Percentiles rank a stretch among this genome's conserved stretches.
Evolutionary conservation across 2,329 filamentous ascomycete species (phyloP).

Genomic region (Zarea fungicola): DNA sequence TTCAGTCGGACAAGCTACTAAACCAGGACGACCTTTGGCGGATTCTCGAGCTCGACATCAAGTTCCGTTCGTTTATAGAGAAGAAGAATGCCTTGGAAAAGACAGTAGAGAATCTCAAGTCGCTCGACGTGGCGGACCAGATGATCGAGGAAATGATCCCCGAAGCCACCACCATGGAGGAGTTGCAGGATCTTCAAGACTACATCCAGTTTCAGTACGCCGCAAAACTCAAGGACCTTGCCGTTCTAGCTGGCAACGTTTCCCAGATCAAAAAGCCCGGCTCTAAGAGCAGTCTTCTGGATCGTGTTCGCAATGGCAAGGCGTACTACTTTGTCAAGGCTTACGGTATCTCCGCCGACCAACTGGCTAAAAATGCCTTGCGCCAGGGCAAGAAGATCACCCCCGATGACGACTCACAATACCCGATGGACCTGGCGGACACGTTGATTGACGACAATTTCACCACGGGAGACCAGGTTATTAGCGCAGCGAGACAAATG

Average conservation of each 20-base stretch:
- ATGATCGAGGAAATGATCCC: conserved; percentile 80
- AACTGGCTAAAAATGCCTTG: conserved; percentile 80
- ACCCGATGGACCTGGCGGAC: conserved; percentile 84
- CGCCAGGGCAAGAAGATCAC: conserved; percentile 72
- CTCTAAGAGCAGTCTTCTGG: conserved; percentile 73
- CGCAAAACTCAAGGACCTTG: conserved; percentile 74
- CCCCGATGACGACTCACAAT: conserved; percentile 75
- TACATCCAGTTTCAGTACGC: conserved; percentile 95
- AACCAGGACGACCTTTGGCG: conserved; percentile 94
- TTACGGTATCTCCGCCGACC: conserved; percentile 85
- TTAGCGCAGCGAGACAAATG: conserved; percentile 77
- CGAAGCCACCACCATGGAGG: conserved; percentile 80
- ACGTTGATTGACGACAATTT: conserved; percentile 68
- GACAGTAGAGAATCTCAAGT: conserved; percentile 68
- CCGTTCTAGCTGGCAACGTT: conserved; percentile 54
- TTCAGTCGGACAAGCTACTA: conserved; percentile 79
- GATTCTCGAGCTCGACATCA: conserved; percentile 89
- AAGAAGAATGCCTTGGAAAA: conserved; percentile 82
- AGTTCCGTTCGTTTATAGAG: conserved; percentile 87
- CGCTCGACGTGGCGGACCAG: conserved; percentile 59
- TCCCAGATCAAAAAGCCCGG: conserved; percentile 74
- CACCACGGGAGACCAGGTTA: conserved; percentile 66
- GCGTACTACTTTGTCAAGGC: conserved; percentile 80
- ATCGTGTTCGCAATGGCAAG: conserved; percentile 75
- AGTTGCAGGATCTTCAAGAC: conserved; percentile 93